Conservation (phyloP, 2,329 filamentous ascomycete species). For the Corniculantispora saksenae region DNA sequence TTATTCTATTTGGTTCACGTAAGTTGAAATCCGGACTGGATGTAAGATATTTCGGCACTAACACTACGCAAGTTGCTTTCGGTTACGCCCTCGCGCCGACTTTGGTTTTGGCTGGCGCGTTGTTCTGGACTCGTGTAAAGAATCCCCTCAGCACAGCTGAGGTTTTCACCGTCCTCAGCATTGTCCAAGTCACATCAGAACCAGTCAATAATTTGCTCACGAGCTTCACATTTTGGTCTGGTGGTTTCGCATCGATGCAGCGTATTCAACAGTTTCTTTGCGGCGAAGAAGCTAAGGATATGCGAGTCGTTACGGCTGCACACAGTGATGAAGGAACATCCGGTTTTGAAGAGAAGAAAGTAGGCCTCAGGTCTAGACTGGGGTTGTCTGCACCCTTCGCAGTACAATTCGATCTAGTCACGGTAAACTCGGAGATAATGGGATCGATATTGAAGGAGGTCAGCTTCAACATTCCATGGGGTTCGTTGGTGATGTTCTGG, state of each 20-base stretch:
- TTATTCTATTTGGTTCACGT: neutral
- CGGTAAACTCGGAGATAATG: neutral
- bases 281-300: neutral
- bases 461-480: neutral
- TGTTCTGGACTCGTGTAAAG: neutral
- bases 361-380: neutral
- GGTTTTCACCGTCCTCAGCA: neutral
- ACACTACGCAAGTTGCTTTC: neutral
- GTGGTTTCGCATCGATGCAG: neutral
- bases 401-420: neutral
- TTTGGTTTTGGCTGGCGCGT: neutral
- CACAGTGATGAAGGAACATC: neutral
- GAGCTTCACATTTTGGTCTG: neutral
- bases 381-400: neutral
- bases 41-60: neutral
- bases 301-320: neutral
- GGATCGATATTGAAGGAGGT: neutral
- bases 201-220: neutral
- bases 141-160: neutral
- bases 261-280: slow-evolving; percentile 5
- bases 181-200: slow-evolving; percentile 2
- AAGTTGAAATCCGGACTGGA: neutral
- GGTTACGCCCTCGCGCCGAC: neutral
- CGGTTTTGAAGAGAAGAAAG: neutral
- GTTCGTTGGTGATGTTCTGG: neutral